phyloP scores from a whole-genome alignment of 2,329 filamentous ascomycete species.

The Beauveria brongniartii region DNA sequence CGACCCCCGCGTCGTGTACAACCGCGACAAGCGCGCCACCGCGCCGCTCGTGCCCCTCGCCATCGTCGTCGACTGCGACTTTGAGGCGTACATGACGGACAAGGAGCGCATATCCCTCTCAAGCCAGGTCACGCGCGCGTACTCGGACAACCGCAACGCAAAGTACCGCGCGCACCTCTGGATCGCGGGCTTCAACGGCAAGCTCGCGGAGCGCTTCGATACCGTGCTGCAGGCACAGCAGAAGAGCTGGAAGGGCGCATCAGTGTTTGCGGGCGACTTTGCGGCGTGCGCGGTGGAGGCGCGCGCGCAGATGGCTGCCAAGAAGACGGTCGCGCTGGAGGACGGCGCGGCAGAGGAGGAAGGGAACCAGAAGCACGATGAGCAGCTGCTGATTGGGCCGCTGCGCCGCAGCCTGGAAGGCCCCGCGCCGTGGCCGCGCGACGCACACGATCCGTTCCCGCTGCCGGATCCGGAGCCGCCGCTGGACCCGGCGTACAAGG shows the following conservation, averaged over 20 bases:
- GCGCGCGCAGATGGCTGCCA: constrained; percentile 53
- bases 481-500: constrained; percentile 25
- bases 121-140: constrained; percentile 77
- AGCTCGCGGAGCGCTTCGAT: constrained; percentile 72
- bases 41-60: constrained; percentile 63
- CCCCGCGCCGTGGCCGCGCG: constrained; percentile 23
- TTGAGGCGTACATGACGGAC: constrained; percentile 82
- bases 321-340: constrained; percentile 23
- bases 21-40: constrained; percentile 27
- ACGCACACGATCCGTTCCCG: constrained; percentile 26
- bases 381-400: constrained; percentile 50
- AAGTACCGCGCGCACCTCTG: constrained; percentile 62
- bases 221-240: constrained; percentile 64
- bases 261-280: constrained; percentile 68
- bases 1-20: constrained; percentile 28
- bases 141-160: constrained; percentile 75
- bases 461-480: constrained; percentile 26
- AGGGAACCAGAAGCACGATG: constrained; percentile 21
- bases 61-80: constrained; percentile 84
- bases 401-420: constrained; percentile 35
- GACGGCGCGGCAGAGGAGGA: not conserved
- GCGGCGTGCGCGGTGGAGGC: constrained; percentile 58
- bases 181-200: constrained; percentile 70
- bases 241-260: constrained; percentile 69
- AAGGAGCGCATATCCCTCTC: constrained; percentile 77